phyloP scores from a whole-genome alignment of 2,329 filamentous ascomycete species.

The Epichloe typhina region DNA sequence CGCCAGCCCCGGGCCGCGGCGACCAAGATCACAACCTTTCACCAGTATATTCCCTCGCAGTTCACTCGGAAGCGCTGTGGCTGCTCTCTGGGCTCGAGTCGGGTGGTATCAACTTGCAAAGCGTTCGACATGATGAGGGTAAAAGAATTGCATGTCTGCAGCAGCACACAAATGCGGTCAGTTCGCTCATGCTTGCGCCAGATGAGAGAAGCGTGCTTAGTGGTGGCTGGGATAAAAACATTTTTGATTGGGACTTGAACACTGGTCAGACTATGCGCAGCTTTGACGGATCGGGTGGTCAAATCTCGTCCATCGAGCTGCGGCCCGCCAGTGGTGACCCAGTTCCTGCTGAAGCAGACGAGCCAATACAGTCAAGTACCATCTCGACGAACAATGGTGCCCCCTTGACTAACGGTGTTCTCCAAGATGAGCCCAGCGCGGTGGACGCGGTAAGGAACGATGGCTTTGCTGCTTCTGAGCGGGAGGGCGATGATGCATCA shows the following conservation, averaged over 20 bases:
- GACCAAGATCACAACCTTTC: slow-evolving; percentile 56
- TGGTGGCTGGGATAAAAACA: slow-evolving; percentile 91
- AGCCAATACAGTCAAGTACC: slow-evolving; percentile 48
- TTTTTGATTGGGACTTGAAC: slow-evolving; percentile 91
- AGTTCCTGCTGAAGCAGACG: slow-evolving; percentile 59
- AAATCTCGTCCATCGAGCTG: slow-evolving; percentile 80
- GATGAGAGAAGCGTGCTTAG: slow-evolving; percentile 83
- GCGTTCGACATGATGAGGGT: slow-evolving; percentile 86
- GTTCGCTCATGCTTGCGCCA: slow-evolving; percentile 65
- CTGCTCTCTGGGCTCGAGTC: slow-evolving; percentile 81
- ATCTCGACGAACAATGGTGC: slow-evolving; percentile 64
- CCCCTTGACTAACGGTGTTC: slow-evolving; percentile 39
- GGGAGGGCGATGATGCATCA: slow-evolving; percentile 48
- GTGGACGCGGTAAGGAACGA: slow-evolving; percentile 8
- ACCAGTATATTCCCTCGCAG: slow-evolving; percentile 86
- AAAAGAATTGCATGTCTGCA: slow-evolving; percentile 72
- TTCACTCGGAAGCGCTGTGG: slow-evolving; percentile 85
- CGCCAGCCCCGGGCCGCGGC: slow-evolving; percentile 27
- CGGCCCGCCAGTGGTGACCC: slow-evolving; percentile 64
- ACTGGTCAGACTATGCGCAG: slow-evolving; percentile 62
- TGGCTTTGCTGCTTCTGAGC: slow-evolving; percentile 12
- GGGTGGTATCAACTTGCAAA: slow-evolving; percentile 85
- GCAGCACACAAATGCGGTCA: slow-evolving; percentile 83
- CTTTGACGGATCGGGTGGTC: slow-evolving; percentile 65
- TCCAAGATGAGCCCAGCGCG: slow-evolving; percentile 12